Base-by-base conservation (phyloP, 768 basidiomycete genomes). In the Hydnomerulius pinastri region DNA sequence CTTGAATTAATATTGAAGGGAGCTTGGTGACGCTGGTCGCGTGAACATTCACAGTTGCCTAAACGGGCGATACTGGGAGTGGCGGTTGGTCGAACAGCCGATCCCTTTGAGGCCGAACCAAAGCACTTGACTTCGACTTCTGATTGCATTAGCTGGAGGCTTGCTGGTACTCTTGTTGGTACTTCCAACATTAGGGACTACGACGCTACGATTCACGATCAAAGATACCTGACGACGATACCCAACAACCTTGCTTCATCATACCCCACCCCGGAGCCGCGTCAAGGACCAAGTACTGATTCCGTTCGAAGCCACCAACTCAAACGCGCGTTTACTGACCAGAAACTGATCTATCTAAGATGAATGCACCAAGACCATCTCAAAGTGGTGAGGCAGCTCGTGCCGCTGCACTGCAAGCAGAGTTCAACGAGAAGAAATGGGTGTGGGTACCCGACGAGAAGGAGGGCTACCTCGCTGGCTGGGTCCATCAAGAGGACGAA, bases 371-470 rank as follows among this genome's bases (percentile, higher is more conserved):
- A 53, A 71, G 75, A 36, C 72, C 66, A 42, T 78, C 82, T 35
- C 78, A 77, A 51, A 78, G 73, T 54, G 77, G 76, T 39, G 92
- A 93, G 67, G 87, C 86, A 33, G 89, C 92, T 7, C 77, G 86
- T 46, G 86, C 85, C 15, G 92, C 92, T 18, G 93, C 92, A 17
- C 81, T 87, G n/a, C 91, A 94, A 66, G 92, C 92, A 9, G 92
- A 95, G 69, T 96, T 94, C 71, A 95, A 93, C 67, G 92, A 93
- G 78, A 97, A 95, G 86, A 91, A 87, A 75, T 96, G 95, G 90
- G 93, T 98, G 6, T 98, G 96, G 96, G 88, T 95, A 21, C 92
- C 93, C 2, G 95, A 98, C 69, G 82, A 87, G 51, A 83, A 81
- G 65, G 89, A 94, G 57, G 96, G 96, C 1, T 98, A 98, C 69